Evolutionary conservation across 75 land plant species (phyloP).

Genomic region (Cunninghamia lanceolata): DNA sequence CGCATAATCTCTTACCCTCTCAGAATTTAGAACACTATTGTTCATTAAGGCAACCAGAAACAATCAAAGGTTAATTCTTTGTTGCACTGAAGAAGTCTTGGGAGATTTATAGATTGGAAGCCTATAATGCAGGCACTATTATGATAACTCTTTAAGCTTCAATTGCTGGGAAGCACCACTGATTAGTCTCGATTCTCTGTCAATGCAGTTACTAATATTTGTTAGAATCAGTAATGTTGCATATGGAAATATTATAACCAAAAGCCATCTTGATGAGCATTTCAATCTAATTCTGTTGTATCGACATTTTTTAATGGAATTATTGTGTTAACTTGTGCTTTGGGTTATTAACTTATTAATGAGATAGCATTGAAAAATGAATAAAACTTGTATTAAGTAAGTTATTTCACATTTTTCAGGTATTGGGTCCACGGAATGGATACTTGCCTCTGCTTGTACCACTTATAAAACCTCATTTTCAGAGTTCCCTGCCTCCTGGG

Average conservation of each 20-base stretch:
- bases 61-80: neutral
- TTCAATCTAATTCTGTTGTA: neutral
- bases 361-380: neutral
- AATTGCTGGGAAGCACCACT: neutral
- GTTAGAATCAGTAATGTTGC: neutral
- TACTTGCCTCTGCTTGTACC: conserved; percentile 80
- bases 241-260: neutral
- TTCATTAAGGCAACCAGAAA: neutral
- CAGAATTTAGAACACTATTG: neutral
- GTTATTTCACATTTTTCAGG: conserved; percentile 37
- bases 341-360: neutral
- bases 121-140: neutral
- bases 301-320: neutral
- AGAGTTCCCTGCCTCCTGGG: conserved; percentile 74
- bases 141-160: neutral
- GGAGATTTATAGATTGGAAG: neutral
- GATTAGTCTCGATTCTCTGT: neutral
- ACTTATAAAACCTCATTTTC: conserved; percentile 72
- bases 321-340: neutral
- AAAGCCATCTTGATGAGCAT: neutral
- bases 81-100: neutral
- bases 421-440: conserved; percentile 82
- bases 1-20: neutral
- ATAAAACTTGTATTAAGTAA: neutral
- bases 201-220: neutral